phyloP scores from a whole-genome alignment of 257 asterid genomes.

The Ballota nigra region DNA sequence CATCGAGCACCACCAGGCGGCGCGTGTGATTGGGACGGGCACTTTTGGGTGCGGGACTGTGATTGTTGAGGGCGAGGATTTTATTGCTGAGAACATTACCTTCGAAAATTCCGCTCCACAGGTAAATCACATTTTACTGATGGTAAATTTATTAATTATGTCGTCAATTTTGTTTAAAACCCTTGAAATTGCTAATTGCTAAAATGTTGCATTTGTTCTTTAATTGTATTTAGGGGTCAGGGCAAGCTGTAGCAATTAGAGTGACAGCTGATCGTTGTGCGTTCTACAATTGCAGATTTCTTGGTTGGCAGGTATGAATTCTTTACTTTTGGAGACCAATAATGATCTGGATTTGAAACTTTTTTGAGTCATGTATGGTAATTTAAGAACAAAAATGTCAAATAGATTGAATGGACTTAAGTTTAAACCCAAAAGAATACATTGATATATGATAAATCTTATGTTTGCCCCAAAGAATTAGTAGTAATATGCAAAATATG shows the following conservation, averaged over 20 bases:
- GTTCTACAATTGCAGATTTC: slow-evolving; percentile 89
- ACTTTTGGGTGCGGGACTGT: slow-evolving; percentile 90
- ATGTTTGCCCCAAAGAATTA: neutral
- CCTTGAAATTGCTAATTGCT: neutral
- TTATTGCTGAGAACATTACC: slow-evolving; percentile 91
- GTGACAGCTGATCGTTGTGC: slow-evolving; percentile 94
- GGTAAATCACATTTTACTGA: slow-evolving; percentile 33
- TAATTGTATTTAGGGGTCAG: slow-evolving; percentile 59
- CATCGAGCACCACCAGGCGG: slow-evolving; percentile 87
- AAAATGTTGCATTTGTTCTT: slow-evolving; percentile 7
- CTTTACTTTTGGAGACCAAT: neutral
- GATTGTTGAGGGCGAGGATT: slow-evolving; percentile 95
- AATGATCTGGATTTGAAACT: neutral
- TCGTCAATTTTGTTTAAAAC: neutral
- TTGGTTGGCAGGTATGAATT: slow-evolving; percentile 82
- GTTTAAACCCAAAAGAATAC: neutral
- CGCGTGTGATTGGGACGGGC: slow-evolving; percentile 91
- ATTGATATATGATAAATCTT: neutral
- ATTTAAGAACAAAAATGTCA: neutral
- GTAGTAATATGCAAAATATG: neutral
- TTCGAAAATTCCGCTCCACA: slow-evolving; percentile 87
- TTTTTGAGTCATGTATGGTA: neutral
- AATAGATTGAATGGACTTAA: neutral
- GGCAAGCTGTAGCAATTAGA: slow-evolving; percentile 94
- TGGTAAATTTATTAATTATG: neutral